phyloP scores from a whole-genome alignment of 106 monocot species.

The Alisma plantagoaquatica region DNA sequence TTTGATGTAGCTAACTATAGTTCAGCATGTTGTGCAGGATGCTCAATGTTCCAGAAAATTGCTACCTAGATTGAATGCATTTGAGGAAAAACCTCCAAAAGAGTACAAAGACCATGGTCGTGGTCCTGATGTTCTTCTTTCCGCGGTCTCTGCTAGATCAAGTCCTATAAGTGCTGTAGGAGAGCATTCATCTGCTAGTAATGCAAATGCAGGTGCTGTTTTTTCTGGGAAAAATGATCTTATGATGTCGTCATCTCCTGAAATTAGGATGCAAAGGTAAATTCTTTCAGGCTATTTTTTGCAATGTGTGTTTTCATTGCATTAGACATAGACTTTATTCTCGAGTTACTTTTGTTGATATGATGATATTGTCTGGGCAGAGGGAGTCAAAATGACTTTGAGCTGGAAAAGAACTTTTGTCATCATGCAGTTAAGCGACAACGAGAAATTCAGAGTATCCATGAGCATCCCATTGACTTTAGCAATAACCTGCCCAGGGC shows the following conservation, averaged over 20 bases:
- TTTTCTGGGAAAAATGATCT: background rate
- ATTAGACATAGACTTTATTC: background rate
- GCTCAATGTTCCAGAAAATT: background rate
- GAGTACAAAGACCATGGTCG: background rate
- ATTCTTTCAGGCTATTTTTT: background rate
- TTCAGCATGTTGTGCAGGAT: too few relatives aligned
- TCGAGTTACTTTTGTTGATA: background rate
- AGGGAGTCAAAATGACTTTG: slow-evolving; percentile 24
- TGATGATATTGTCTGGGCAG: slow-evolving; percentile 11
- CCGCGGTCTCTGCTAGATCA: background rate
- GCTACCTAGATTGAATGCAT: background rate
- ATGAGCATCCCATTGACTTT: slow-evolving; percentile 24
- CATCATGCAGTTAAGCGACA: slow-evolving; percentile 13
- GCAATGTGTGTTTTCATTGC: background rate
- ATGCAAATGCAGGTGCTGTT: slow-evolving; percentile 4
- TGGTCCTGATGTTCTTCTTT: background rate
- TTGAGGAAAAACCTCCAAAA: background rate
- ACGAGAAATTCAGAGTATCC: slow-evolving; percentile 6
- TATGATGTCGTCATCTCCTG: slow-evolving; percentile 1
- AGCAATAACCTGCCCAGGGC: slow-evolving; percentile 46
- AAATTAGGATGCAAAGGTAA: background rate
- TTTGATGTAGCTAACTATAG: too few relatives aligned
- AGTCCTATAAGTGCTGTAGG: too few relatives aligned
- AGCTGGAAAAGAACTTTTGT: slow-evolving; percentile 22
- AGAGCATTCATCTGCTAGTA: slow-evolving; percentile 2